A percentile compares a stretch with the other conserved stretches of the same genome.
Conservation (phyloP, 352 stramenopile species). For the Phytophthora foliorum region DNA sequence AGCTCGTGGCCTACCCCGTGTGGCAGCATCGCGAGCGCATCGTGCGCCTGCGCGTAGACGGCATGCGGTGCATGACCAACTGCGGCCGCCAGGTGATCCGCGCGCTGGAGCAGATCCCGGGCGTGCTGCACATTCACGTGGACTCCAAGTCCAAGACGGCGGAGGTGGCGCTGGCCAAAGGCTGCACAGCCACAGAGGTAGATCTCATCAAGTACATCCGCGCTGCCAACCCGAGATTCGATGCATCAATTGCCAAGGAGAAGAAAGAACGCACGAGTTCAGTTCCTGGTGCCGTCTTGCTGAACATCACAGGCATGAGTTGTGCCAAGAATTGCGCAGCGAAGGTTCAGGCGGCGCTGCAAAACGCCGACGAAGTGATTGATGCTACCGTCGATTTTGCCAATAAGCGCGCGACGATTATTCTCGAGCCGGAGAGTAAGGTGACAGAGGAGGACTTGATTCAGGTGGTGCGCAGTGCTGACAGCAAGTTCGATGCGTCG, state of each 20-base stretch:
- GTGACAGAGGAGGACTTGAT: conserved; percentile 81
- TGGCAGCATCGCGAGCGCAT: conserved; percentile 88
- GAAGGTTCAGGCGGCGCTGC: conserved; percentile 69
- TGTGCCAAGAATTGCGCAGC: conserved; percentile 72
- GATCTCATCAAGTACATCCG: conserved; percentile 90
- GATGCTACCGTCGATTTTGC: conserved; percentile 76
- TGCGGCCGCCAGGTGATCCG: conserved; percentile 84
- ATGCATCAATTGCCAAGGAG: conserved; percentile 76
- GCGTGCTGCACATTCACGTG: conserved; percentile 87
- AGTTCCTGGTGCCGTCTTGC: conserved; percentile 68
- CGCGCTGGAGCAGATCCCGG: conserved; percentile 82
- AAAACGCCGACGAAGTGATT: conserved; percentile 60
- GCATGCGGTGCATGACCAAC: conserved; percentile 92
- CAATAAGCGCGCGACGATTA: conserved; percentile 76
- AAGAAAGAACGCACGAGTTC: conserved; percentile 56
- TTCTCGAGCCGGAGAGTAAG: conserved; percentile 66
- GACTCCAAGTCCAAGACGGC: conserved; percentile 85
- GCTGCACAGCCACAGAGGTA: conserved; percentile 83
- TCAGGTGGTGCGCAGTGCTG: conserved; percentile 55
- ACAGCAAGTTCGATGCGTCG: conserved; percentile 62
- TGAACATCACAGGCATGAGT: conserved; percentile 83
- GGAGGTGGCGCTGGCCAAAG: conserved; percentile 79
- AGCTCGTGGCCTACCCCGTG: conserved; percentile 80
- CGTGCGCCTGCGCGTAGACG: conserved; percentile 76
- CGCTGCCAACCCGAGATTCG: conserved; percentile 77